Base-by-base conservation (phyloP, 331 rosid genomes). In the Spiraea crenata region DNA sequence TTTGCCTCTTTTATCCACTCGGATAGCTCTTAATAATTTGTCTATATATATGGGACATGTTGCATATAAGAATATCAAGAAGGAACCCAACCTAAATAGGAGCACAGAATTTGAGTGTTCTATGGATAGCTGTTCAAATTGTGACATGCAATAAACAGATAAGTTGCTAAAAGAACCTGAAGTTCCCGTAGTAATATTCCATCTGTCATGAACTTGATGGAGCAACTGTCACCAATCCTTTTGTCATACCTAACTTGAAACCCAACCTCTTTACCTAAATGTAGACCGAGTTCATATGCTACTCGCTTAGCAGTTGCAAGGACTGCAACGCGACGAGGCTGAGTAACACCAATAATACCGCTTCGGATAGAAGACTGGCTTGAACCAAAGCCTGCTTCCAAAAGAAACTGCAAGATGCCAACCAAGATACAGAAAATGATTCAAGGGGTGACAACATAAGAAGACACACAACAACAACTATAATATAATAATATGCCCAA, bases 241-340 rank as follows among this genome's bases (percentile, higher is more conserved):
- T 90, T 93, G 86, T 90, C 96, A 76, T 89, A 89, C 79, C 98
- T 85, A 61, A 93, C 98, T 85, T 93, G 97, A 85, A 87, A 93
- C 61, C 97, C 96, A 39, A 93, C 95, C 81, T 83, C 89, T 82
- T 84, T 85, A 47, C 98, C 97, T 3, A 93, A 80, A 61, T 57
- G 84, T 59, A 88, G 75, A 74, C 92, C 96, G 82, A 93, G 92
- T 77, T 93, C 98, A 71, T 87, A 76, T 54, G 98, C 92, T 76
- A 93, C 97, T 60, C 97, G 93, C 87, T 83, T 90, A 56, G 97
- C 89, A 62, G 98, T 90, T 19, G 97, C 89, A 83, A 90, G 98
- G 69, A 93, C 97, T 77, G 98, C 97, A 78, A 93, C 96, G 47
- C 98, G 89, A 4, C 96, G 97, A 51, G 97, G 98, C 83, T 93